Evolutionary conservation across 306 rosid species (phyloP).

Genomic region (Chamaecrista fasciculata): DNA sequence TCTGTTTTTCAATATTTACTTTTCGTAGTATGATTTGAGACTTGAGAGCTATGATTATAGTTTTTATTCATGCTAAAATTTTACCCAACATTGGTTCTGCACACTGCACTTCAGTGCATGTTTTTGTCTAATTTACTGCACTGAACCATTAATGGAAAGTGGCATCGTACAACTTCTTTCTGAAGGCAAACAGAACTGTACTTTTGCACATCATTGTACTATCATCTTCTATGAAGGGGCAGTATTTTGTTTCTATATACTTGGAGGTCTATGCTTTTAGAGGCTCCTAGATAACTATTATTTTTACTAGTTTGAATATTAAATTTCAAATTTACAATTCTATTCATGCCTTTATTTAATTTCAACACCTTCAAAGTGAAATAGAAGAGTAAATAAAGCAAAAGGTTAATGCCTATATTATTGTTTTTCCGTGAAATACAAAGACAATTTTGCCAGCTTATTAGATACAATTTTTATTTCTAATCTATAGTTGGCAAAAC

Average conservation of each 20-base stretch:
- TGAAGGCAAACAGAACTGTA: constrained; percentile 3
- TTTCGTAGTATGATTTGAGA: background rate
- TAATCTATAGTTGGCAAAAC: no score
- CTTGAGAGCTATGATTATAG: background rate
- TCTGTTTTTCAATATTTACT: constrained; percentile 8
- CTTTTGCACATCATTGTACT: background rate
- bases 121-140: background rate
- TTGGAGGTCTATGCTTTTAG: background rate
- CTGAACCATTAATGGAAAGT: constrained; percentile 5
- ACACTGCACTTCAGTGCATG: background rate
- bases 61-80: constrained; percentile 8
- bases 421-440: background rate
- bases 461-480: no score
- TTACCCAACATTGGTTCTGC: background rate
- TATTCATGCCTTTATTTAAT: background rate
- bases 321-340: background rate
- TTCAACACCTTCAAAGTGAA: background rate
- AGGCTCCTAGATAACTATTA: constrained; percentile 9
- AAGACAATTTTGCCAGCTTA: background rate
- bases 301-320: background rate
- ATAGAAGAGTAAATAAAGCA: background rate
- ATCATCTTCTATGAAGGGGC: background rate
- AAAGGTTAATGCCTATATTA: background rate
- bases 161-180: background rate
- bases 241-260: background rate